Evolutionary conservation across 495 filamentous ascomycete species (phyloP), one percentile per base, ranked within the genome.

Genomic region (Amorphotheca resinae): DNA sequence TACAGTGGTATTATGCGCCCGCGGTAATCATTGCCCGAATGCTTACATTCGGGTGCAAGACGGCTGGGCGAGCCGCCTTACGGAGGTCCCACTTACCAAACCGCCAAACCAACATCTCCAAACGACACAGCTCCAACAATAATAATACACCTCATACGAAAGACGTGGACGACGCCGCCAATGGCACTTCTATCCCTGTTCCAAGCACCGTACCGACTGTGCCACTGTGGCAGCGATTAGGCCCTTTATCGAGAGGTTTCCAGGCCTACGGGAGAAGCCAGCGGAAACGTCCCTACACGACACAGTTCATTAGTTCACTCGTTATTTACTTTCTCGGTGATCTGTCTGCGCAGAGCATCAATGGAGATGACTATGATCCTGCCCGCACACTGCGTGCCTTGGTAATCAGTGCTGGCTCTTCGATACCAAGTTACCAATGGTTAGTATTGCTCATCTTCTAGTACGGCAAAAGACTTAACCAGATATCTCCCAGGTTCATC

Each of bases 371-470:
- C 9, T 89, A 91, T 55, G 80, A 85, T 52, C 75, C 80, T 7
- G 64, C 60, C 44, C 68, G 84, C 44, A 91, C 84, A 9, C 57
- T 71, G 39, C 65, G 87, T 40, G 77, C 85, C 46, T 52, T 93
- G 59, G 54, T 73, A 9, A 86, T 94, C 50, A 86, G 87, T 6
- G 70, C 67, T 1, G 67, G 77, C 41, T 69, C 70, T 38, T 77
- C 80, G 33, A 82, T 93, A 42, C 88, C 88, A 9, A 70, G 70
- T 38, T 95, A 87, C 60, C 68, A 76, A 28, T 95, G 87, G 84
- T 87, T 58, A 49, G 66, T 56, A n/a, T 18, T 20, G 17, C 28
- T 20, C 9, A 16, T 7, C 28, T n/a, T 15, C 30, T 48, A 26
- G 7, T 5, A 38, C 26, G 33, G 22, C 9, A 25, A 51, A 31